Percentiles rank a stretch among this genome's conserved stretches.
phyloP scores from a whole-genome alignment of 1,284 basidiomycete species.

The Rhodotorula sp. region DNA sequence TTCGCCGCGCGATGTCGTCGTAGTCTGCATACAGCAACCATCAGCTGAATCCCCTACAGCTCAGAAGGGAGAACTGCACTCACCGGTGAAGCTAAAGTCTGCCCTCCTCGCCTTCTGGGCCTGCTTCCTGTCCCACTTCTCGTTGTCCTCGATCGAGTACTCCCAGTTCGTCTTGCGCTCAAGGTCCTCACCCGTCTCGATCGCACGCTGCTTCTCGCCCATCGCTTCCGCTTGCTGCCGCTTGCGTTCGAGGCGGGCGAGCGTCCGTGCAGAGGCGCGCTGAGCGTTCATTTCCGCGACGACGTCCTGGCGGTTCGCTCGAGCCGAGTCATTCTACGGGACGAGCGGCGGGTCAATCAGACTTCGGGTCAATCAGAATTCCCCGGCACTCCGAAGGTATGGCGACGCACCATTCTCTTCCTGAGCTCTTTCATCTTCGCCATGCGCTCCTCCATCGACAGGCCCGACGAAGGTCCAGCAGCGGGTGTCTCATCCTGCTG shows the following conservation, averaged over 20 bases:
- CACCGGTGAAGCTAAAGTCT: constrained; percentile 77
- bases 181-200: constrained; percentile 71
- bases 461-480: constrained; percentile 11
- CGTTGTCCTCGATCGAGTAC: constrained; percentile 91
- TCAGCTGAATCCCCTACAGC: not conserved
- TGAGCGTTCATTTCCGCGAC: constrained; percentile 75
- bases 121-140: constrained; percentile 86
- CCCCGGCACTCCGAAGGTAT: too few relatives aligned
- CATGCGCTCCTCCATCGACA: constrained; percentile 64
- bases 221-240: constrained; percentile 83
- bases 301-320: constrained; percentile 77
- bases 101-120: constrained; percentile 70
- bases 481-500: constrained; percentile 7
- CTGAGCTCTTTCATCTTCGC: constrained; percentile 73
- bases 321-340: constrained; percentile 67
- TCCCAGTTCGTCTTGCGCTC: constrained; percentile 84
- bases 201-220: constrained; percentile 79
- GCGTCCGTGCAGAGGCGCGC: constrained; percentile 71
- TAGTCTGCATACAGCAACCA: constrained; percentile 62
- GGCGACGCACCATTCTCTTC: constrained; percentile 69
- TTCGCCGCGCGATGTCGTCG: constrained; percentile 77
- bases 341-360: too few relatives aligned
- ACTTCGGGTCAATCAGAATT: too few relatives aligned
- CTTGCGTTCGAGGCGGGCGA: constrained; percentile 77
- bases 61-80: not conserved